Evolutionary conservation across 306 rosid genomes (phyloP).

Genomic region (Geum urbanum): DNA sequence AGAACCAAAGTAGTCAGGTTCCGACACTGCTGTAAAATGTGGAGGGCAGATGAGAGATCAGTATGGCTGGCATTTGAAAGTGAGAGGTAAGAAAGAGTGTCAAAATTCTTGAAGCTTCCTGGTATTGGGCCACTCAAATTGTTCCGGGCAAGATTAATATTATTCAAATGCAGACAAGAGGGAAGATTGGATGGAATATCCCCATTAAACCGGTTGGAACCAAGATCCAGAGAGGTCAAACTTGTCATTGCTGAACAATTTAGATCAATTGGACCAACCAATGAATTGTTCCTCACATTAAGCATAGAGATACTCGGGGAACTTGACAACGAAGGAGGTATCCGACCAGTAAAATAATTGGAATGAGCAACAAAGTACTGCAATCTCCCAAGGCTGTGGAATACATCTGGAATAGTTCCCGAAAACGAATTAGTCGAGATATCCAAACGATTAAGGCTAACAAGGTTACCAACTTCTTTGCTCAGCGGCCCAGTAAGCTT

Average conservation of each 20-base stretch:
- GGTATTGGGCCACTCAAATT: slow-evolving; percentile 37
- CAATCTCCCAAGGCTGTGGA: slow-evolving; percentile 16
- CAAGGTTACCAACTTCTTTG: slow-evolving; percentile 32
- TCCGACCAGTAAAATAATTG: slow-evolving; percentile 26
- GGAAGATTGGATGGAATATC: slow-evolving; percentile 40
- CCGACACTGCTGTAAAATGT: slow-evolving; percentile 35
- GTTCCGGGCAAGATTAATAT: slow-evolving; percentile 43
- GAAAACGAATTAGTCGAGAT: slow-evolving; percentile 33
- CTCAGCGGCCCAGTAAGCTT: slow-evolving; percentile 37
- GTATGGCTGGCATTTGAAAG: slow-evolving; percentile 35
- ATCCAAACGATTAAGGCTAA: slow-evolving; percentile 36
- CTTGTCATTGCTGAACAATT: slow-evolving; percentile 40
- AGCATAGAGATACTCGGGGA: slow-evolving; percentile 28
- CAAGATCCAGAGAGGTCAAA: slow-evolving; percentile 44
- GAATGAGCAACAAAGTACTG: slow-evolving; percentile 35
- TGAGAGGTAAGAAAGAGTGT: slow-evolving; percentile 38
- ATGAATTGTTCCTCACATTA: slow-evolving; percentile 47
- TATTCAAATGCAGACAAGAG: slow-evolving; percentile 35
- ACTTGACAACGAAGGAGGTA: slow-evolving; percentile 39
- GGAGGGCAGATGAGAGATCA: slow-evolving; percentile 38
- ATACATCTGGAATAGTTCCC: slow-evolving; percentile 38
- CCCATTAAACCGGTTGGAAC: slow-evolving; percentile 41
- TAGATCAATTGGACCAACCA: slow-evolving; percentile 31
- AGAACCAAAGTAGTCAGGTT: slow-evolving; percentile 50
- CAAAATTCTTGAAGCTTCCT: slow-evolving; percentile 38